Evolutionary conservation across 2,329 filamentous ascomycete genomes (phyloP), one percentile per base, ranked within the genome.

Genomic region (Pestalotiopsis sp.): DNA sequence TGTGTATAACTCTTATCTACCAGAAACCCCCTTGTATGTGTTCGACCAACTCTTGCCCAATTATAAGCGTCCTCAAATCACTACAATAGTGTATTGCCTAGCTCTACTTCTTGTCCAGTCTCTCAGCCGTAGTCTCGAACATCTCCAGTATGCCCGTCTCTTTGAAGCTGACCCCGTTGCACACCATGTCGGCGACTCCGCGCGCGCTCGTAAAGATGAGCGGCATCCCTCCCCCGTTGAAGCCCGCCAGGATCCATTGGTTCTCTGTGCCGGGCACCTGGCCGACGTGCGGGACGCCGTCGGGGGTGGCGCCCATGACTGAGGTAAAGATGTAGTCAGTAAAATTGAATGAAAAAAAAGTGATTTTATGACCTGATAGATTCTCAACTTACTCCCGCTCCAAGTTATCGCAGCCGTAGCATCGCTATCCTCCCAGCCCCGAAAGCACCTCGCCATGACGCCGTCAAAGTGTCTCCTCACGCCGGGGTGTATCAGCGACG

Each of bases 241-340:
- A 66, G 17, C 56, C 65, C 60, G 65, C 56, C 56, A 66, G 24
- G 22, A 66, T 66, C 65, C 35, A 56, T 39, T 62, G 65, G 20
- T 40, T 56, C 6, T 60, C 17, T 1, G 35, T 66, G 3, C 56
- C 65, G 5, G 65, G 65, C 13, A 66, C 65, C 14, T 22, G 39
- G 13, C 65, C 65, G 6, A 62, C 40, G 48, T 66, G 57, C 14
- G 65, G 65, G 2, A 52, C 5, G 22, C 17, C 14, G 13, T 66
- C 65, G 4, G 57, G 48, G 14, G 56, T 61, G 6, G 13, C 40
- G 22, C 65, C 65, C 65, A 66, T 66, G 30, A 66, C 65, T 66
- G 30, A 44, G 17, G 26, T 3, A n/a, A 39, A 35, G 17, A 39
- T 14, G 5, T n/a, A n/a, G n/a, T n/a, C n/a, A n/a, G n/a, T n/a